A percentile compares a stretch with the other conserved stretches of the same genome.
Conservation (phyloP, 345 rosid genomes). For the Citrus trifoliata region DNA sequence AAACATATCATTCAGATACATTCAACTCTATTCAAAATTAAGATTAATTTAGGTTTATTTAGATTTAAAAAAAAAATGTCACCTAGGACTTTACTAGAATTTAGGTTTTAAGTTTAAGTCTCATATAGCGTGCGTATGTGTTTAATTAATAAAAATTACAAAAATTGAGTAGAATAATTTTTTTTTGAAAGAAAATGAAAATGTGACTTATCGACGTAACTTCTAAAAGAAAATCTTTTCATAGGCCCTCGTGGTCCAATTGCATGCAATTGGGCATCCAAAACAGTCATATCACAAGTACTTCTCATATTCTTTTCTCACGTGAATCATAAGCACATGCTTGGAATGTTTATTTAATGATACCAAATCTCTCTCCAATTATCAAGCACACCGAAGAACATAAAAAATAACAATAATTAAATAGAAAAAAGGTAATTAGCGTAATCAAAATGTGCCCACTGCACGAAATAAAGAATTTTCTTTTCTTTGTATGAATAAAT, state of each 20-base stretch:
- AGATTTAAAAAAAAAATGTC: no score
- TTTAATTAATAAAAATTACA: no score
- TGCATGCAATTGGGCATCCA: slow-evolving; percentile 3
- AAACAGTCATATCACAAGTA: background rate
- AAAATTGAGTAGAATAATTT: no score
- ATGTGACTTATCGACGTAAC: no score
- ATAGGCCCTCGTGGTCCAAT: background rate
- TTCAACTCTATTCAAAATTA: accelerated
- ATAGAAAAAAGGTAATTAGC: background rate
- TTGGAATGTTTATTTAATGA: background rate
- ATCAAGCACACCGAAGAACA: background rate
- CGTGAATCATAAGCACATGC: background rate
- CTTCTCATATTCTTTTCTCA: background rate
- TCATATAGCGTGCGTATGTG: no score
- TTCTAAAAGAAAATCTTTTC: background rate
- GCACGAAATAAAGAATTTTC: slow-evolving; percentile 7
- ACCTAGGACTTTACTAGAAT: no score
- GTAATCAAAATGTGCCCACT: slow-evolving; percentile 15
- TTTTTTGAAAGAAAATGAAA: no score
- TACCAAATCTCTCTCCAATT: slow-evolving; percentile 2
- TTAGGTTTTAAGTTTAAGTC: no score
- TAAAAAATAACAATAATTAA: background rate
- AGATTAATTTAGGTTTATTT: no score
- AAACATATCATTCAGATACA: no score
- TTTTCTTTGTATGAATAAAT: background rate